Evolutionary conservation across 192 early-diverging fungal species (phyloP).

Genomic region (Mortierella alpina): DNA sequence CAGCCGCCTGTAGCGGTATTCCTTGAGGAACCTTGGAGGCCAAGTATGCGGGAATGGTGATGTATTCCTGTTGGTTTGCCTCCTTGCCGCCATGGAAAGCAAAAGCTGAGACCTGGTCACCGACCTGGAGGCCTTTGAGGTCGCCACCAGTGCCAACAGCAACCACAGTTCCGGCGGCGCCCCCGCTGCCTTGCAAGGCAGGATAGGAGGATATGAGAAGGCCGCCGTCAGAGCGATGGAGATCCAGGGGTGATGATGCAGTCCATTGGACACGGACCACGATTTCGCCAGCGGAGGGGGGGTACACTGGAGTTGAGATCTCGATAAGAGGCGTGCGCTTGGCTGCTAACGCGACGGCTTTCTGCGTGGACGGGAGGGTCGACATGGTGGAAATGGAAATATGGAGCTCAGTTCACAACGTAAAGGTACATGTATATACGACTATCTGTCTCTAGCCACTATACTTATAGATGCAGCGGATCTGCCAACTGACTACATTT

Average conservation of each 20-base stretch:
- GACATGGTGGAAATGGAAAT: slow-evolving; percentile 4
- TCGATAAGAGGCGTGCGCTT: slow-evolving; percentile 21
- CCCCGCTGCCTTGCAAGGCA: slow-evolving; percentile 13
- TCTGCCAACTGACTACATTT: no score
- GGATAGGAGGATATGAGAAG: slow-evolving; percentile 11
- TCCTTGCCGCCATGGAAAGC: slow-evolving; percentile 22
- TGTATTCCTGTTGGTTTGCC: slow-evolving; percentile 25
- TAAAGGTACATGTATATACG: no score
- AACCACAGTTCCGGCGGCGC: slow-evolving; percentile 14
- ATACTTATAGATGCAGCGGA: no score
- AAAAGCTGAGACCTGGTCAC: slow-evolving; percentile 17
- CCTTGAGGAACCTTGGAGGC: slow-evolving; percentile 22
- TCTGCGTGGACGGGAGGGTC: slow-evolving; percentile 11
- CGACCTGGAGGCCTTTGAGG: slow-evolving; percentile 19
- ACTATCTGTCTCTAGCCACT: no score
- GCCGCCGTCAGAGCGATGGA: slow-evolving; percentile 20
- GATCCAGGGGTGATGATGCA: slow-evolving; percentile 15
- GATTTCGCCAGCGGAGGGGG: slow-evolving; percentile 12
- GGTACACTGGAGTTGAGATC: slow-evolving; percentile 17
- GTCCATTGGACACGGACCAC: slow-evolving; percentile 22
- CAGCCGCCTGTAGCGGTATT: slow-evolving; percentile 11
- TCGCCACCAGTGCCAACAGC: slow-evolving; percentile 14
- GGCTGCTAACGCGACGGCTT: slow-evolving; percentile 18
- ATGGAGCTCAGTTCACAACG: neutral
- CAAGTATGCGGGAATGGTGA: slow-evolving; percentile 20